Evolutionary conservation across 306 rosid species (phyloP).

Genomic region (Prunus salicina): DNA sequence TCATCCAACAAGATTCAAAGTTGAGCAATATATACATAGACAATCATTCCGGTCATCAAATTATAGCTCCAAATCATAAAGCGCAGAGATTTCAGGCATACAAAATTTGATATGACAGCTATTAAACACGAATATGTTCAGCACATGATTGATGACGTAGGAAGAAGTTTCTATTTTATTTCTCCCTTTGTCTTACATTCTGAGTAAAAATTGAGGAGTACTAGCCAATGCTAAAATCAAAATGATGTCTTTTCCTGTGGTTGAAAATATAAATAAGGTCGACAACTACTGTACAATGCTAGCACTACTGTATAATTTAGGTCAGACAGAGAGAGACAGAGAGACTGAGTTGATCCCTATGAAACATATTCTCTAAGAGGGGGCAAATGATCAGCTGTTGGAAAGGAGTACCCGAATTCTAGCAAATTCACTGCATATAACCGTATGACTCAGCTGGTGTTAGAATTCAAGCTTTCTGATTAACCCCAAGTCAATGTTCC

Average conservation of each 20-base stretch:
- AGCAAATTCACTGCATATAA: slow-evolving; percentile 11
- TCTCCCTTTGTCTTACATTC: background rate
- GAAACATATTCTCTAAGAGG: slow-evolving; percentile 6
- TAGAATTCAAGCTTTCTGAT: slow-evolving; percentile 83
- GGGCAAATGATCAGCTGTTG: slow-evolving; percentile 15
- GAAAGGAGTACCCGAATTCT: slow-evolving; percentile 24
- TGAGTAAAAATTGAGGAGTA: background rate
- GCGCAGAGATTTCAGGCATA: background rate
- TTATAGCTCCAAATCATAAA: background rate
- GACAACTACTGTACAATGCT: slow-evolving; percentile 28
- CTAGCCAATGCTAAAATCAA: background rate
- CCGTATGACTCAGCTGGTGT: slow-evolving; percentile 11
- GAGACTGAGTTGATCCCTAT: background rate
- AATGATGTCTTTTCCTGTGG: background rate
- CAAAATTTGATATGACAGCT: background rate
- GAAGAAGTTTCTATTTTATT: background rate
- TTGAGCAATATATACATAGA: background rate
- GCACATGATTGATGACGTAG: background rate
- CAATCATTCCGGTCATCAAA: background rate
- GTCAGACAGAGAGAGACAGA: slow-evolving; percentile 11
- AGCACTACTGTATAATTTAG: slow-evolving; percentile 15
- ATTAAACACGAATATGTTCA: background rate
- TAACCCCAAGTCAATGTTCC: slow-evolving; percentile 38
- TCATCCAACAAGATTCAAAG: slow-evolving; percentile 1
- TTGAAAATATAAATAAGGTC: slow-evolving; percentile 14